phyloP scores from a whole-genome alignment of 768 basidiomycete genomes.

The Termitomyces eurrhizus region DNA sequence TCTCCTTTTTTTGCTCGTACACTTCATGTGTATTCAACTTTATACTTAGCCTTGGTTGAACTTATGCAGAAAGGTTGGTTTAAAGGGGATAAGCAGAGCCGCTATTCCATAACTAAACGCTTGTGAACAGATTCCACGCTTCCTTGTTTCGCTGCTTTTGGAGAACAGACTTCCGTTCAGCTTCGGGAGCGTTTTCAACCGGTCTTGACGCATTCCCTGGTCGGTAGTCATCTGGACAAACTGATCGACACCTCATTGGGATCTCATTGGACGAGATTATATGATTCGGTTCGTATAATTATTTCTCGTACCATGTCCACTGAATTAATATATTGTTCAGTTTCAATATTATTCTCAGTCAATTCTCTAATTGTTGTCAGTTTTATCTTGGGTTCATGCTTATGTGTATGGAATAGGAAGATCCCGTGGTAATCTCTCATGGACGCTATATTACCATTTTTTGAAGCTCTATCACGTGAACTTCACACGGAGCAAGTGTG shows the following conservation, averaged over 20 bases:
- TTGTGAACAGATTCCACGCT: conserved; percentile 67
- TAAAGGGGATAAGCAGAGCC: background rate
- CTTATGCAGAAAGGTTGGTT: conserved; percentile 87
- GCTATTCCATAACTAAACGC: background rate
- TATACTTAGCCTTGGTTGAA: conserved; percentile 66
- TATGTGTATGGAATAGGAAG: background rate
- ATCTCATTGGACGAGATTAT: conserved; percentile 92
- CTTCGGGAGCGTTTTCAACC: conserved; percentile 94
- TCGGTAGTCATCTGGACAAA: conserved; percentile 86
- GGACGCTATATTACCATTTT: background rate
- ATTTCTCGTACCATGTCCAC: background rate
- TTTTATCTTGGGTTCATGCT: background rate
- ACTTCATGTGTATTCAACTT: conserved; percentile 6
- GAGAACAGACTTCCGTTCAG: conserved; percentile 85
- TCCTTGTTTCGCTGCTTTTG: conserved; percentile 87
- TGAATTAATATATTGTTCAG: conserved; percentile 30
- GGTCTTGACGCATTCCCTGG: conserved; percentile 75
- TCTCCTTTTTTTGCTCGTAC: conserved; percentile 11
- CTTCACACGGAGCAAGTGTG: background rate
- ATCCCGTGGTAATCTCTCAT: conserved; percentile 3
- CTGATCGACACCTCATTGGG: conserved; percentile 88
- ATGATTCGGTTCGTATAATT: conserved; percentile 87
- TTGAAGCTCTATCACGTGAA: background rate
- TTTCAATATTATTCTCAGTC: conserved; percentile 95
- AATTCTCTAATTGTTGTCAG: conserved; percentile 45